Evolutionary conservation across 2,329 filamentous ascomycete species (phyloP), one percentile per base, ranked within the genome.

Genomic region (Fusarium fracticaudum): DNA sequence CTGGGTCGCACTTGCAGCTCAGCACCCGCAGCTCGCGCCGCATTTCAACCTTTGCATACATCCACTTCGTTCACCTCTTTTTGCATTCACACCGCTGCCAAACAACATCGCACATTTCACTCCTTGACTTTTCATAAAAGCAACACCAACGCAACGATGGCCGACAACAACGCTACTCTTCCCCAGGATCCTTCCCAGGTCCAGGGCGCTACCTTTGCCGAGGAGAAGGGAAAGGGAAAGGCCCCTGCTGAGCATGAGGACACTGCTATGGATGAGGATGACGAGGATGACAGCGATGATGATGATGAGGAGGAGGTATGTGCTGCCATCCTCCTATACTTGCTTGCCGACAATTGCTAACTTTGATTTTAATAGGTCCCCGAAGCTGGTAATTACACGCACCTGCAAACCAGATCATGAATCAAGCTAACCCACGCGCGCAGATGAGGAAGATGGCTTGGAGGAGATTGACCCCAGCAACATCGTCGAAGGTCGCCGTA

Each of bases 391-490:
- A 79, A 75, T 73, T 74, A 64, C 70, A 51, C 64, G 58, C 41
- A 54, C 40, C 43, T 38, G 44, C 24, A 63, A 24, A 53, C 58
- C 20, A 51, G 51, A 70, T 37, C 50, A 51, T 67, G 62, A 68
- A 73, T 57, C 57, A 50, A 69, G 70, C 79, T 82, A 78, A 83
- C 76, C 66, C 73, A 64, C 26, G 58, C 77, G 70, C 64, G 92
- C 92, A 77, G 93, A 55, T 55, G 51, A 94, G 60, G 92, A 93
- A 50, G 94, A 95, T 80, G 93, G 93, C 83, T 90, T 98, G 88
- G 94, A 97, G 82, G 95, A 96, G 85, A 98, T 99, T 82, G 94
- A 97, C 81, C 87, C 90, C 65, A 90, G 90, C 82, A 98, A 98
- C 89, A 97, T 98, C 83, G 91, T 98, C 81, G 83, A 86, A 67